Conservation (phyloP, 371 early-diverging fungal genomes). For the Furculomyces boomerangus region DNA sequence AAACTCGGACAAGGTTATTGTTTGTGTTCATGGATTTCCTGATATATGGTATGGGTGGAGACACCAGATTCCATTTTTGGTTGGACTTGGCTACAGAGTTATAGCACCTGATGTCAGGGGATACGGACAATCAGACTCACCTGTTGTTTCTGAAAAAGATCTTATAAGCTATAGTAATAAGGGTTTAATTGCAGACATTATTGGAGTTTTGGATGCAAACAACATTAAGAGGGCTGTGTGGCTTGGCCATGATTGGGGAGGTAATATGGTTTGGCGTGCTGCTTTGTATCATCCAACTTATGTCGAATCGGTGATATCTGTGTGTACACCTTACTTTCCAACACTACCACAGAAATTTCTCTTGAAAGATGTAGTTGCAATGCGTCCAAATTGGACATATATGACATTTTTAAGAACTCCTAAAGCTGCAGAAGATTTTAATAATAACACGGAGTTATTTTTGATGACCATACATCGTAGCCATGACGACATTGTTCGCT, state of each 20-base stretch:
- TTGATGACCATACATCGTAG: constrained; percentile 6
- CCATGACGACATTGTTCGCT: background rate
- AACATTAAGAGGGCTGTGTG: constrained; percentile 37
- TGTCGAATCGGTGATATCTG: constrained; percentile 34
- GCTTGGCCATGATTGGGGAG: constrained; percentile 63
- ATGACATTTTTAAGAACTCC: constrained; percentile 10
- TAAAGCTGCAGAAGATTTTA: constrained; percentile 9
- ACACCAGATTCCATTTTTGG: constrained; percentile 45
- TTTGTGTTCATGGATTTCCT: constrained; percentile 55
- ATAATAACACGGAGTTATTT: constrained; percentile 6
- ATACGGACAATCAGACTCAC: constrained; percentile 37
- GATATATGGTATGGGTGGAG: constrained; percentile 57
- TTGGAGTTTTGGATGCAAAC: constrained; percentile 36
- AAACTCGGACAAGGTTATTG: constrained; percentile 22
- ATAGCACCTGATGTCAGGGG: constrained; percentile 48
- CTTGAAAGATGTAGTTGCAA: constrained; percentile 11
- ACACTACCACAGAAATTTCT: constrained; percentile 9
- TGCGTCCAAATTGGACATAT: constrained; percentile 17
- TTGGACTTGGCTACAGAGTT: constrained; percentile 44
- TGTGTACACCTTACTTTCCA: constrained; percentile 42
- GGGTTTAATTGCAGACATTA: constrained; percentile 32
- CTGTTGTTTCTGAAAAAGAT: constrained; percentile 28
- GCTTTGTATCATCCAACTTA: constrained; percentile 42
- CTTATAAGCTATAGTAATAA: constrained; percentile 31
- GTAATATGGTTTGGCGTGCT: constrained; percentile 43